Evolutionary conservation across 2,329 filamentous ascomycete species (phyloP).

Genomic region (Neonectria ditissima): DNA sequence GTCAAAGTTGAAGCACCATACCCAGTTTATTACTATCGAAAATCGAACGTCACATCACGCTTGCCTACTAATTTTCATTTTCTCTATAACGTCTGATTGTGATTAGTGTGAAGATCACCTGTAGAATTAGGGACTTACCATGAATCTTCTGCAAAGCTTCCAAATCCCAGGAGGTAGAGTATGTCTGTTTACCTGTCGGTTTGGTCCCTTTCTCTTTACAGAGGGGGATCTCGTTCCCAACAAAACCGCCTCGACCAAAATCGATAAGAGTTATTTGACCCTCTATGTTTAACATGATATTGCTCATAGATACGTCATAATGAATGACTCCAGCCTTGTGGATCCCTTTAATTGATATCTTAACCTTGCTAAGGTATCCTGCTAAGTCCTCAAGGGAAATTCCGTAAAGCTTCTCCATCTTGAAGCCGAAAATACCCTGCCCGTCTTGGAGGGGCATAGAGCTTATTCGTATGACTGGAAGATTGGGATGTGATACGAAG

Average conservation of each 20-base stretch:
- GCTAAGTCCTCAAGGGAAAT: too few relatives aligned
- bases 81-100: background rate
- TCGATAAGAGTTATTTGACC: too few relatives aligned
- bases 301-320: background rate
- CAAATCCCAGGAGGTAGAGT: slow-evolving; percentile 8
- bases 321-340: too few relatives aligned
- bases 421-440: too few relatives aligned
- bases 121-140: background rate
- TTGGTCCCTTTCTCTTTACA: slow-evolving; percentile 7
- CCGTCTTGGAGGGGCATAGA: too few relatives aligned
- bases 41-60: background rate
- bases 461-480: too few relatives aligned
- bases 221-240: slow-evolving; percentile 1
- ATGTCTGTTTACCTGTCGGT: background rate
- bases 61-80: background rate
- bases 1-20: slow-evolving; percentile 5
- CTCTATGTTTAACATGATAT: background rate
- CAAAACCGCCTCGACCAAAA: background rate
- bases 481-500: background rate
- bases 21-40: too few relatives aligned
- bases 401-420: too few relatives aligned
- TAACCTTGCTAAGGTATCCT: too few relatives aligned
- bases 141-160: background rate
- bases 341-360: too few relatives aligned
- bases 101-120: background rate